A percentile compares a stretch with the other conserved stretches of the same genome.
phyloP scores from a whole-genome alignment of 495 filamentous ascomycete genomes.

The Penicillium coprophilum region DNA sequence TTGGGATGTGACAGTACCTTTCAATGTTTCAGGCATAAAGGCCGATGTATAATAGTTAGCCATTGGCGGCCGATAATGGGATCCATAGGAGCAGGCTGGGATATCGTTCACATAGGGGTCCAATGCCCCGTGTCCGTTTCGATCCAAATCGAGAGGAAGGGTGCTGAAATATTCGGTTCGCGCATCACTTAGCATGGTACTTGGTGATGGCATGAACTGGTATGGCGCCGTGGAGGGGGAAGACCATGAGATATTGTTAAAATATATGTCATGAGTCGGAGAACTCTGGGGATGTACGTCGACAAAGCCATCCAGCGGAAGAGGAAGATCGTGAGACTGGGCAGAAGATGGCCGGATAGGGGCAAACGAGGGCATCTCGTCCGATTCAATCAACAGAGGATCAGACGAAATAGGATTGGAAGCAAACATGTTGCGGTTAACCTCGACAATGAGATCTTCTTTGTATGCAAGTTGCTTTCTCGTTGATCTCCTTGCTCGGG shows the following conservation, averaged over 20 bases:
- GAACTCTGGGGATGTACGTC: constrained; percentile 6
- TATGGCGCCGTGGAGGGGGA: constrained; percentile 19
- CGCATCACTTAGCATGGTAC: constrained; percentile 37
- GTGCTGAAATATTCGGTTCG: constrained; percentile 41
- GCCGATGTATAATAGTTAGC: constrained; percentile 42
- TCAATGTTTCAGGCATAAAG: constrained; percentile 42
- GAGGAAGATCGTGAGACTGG: not conserved
- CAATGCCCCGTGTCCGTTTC: constrained; percentile 34
- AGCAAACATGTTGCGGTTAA: not conserved
- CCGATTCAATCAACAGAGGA: not conserved
- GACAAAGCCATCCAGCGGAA: not conserved
- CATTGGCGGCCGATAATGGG: constrained; percentile 33
- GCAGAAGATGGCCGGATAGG: constrained; percentile 9
- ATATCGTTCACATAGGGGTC: constrained; percentile 45
- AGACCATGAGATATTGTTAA: constrained; percentile 17
- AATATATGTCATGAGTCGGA: constrained; percentile 17
- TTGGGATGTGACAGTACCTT: constrained; percentile 42
- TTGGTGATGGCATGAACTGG: constrained; percentile 29
- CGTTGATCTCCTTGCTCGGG: not conserved
- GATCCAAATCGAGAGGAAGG: constrained; percentile 33
- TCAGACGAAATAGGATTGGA: not conserved
- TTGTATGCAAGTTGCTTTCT: not conserved
- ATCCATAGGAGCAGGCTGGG: constrained; percentile 40
- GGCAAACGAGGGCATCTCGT: not conserved
- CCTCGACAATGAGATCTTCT: constrained; percentile 11